A percentile compares a stretch with the other conserved stretches of the same genome.
Conservation (phyloP, 495 filamentous ascomycete species). For the Penicillium parvum region DNA sequence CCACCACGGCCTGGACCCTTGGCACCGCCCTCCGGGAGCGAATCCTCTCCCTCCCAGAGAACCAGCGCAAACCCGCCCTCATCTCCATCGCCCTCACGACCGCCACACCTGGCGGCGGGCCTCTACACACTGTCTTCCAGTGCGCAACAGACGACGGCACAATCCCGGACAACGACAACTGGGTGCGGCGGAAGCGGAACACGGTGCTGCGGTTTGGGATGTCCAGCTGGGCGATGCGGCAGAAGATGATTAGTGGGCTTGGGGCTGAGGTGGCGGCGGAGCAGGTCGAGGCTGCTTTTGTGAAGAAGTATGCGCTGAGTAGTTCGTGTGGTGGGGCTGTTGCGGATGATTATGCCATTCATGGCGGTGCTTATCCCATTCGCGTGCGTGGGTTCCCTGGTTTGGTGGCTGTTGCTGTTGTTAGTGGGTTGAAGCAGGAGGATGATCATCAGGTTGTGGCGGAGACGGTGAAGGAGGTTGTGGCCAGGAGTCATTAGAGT, state of each 20-base stretch:
- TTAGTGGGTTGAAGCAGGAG: conserved; percentile 71
- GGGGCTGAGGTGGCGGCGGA: conserved; percentile 11
- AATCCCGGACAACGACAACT: conserved; percentile 57
- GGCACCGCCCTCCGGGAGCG: conserved; percentile 59
- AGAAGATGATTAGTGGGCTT: conserved; percentile 43
- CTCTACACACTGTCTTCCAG: conserved; percentile 58
- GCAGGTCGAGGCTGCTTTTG: conserved; percentile 56
- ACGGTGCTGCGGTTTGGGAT: conserved; percentile 67
- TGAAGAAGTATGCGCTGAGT: conserved; percentile 49
- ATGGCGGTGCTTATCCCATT: conserved; percentile 70
- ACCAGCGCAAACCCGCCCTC: conserved; percentile 48
- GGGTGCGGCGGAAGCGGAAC: conserved; percentile 58
- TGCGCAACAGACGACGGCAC: conserved; percentile 53
- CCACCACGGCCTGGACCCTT: conserved; percentile 61
- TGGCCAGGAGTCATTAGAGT: conserved; percentile 18
- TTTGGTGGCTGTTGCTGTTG: conserved; percentile 66
- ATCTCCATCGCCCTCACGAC: conserved; percentile 59
- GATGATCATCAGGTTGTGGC: conserved; percentile 73
- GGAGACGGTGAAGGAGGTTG: conserved; percentile 54
- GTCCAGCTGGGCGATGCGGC: conserved; percentile 62
- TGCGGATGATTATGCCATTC: conserved; percentile 63
- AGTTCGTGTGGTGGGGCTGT: conserved; percentile 38
- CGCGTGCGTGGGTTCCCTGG: conserved; percentile 67
- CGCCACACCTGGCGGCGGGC: conserved; percentile 33
- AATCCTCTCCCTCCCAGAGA: conserved; percentile 49